Percentiles rank a stretch among this genome's conserved stretches.
These are phyloP conservation scores for Paramecium caudatum DNA, from an alignment of 73 alveolate genomes.

Conservation along the genomic window DNA sequence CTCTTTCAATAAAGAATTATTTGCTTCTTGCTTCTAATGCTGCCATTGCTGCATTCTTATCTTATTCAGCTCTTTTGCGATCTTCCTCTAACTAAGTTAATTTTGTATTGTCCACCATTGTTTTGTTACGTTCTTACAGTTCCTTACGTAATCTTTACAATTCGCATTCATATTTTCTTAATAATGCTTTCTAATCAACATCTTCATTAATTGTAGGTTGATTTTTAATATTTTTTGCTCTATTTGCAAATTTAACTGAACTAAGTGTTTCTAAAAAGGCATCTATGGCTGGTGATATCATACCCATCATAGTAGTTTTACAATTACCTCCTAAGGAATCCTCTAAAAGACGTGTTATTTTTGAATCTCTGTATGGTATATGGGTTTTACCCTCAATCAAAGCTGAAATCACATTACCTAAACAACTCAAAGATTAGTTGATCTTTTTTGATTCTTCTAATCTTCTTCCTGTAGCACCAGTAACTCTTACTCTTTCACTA, in stretches of 20 bases:
- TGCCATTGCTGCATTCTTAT: conserved; percentile 92
- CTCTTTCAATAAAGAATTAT: conserved; percentile 91
- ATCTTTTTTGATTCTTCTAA: conserved; percentile 99
- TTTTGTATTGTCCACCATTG: conserved; percentile 82
- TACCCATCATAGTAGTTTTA: conserved; percentile 89
- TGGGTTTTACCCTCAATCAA: conserved; percentile 93
- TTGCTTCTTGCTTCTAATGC: conserved; percentile 91
- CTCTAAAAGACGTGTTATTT: conserved; percentile 92
- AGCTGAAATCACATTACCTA: conserved; percentile 99
- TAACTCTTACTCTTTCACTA: conserved; percentile 97
- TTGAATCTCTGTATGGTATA: conserved; percentile 99
- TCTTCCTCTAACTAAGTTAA: conserved; percentile 88
- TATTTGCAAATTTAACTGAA: conserved; percentile 98
- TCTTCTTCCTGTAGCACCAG: conserved; percentile 99
- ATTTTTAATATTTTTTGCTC: conserved; percentile 98
- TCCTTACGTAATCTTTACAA: conserved; percentile 91
- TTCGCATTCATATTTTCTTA: conserved; percentile 97
- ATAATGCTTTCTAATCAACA: conserved; percentile 94
- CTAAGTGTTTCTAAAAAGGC: conserved; percentile 93
- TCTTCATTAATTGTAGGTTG: conserved; percentile 97
- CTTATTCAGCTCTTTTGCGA: conserved; percentile 89
- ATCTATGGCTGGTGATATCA: conserved; percentile 89
- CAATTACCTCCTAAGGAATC: conserved; percentile 94
- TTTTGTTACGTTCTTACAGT: conserved; percentile 83
- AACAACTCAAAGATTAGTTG: conserved; percentile 97